Evolutionary conservation across 208 protist genomes (phyloP).

Genomic region (Leishmania amazonensis): DNA sequence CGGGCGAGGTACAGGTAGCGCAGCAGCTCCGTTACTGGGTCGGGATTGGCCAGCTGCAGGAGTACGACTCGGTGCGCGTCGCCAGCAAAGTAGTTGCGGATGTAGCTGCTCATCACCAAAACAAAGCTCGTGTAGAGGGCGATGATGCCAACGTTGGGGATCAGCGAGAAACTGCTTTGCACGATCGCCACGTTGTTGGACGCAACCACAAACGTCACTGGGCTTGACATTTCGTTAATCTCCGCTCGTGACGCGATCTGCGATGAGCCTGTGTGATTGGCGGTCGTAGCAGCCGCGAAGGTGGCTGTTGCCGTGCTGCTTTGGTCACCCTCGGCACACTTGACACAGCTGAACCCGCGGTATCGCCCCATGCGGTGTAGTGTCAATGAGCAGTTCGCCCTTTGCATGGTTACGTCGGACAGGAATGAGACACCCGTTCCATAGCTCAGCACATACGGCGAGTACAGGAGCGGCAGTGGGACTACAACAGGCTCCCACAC

Average conservation of each 20-base stretch:
- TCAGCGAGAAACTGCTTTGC: conserved; percentile 43
- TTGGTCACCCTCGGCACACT: conserved; percentile 8
- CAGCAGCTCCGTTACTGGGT: conserved; percentile 54
- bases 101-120: conserved; percentile 56
- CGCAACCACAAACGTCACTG: conserved; percentile 33
- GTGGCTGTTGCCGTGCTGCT: not conserved
- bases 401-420: not conserved
- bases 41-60: conserved; percentile 56
- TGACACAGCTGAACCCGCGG: conserved; percentile 18
- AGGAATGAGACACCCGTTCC: conserved; percentile 4
- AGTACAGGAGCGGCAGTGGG: conserved; percentile 19
- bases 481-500: not conserved
- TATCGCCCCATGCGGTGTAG: conserved; percentile 22
- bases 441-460: conserved; percentile 26
- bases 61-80: conserved; percentile 52
- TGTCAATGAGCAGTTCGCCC: conserved; percentile 17
- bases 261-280: not conserved
- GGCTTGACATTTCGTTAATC: not conserved
- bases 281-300: not conserved
- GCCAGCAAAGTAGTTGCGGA: conserved; percentile 56
- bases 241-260: not conserved
- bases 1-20: conserved; percentile 61
- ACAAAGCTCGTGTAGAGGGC: conserved; percentile 85
- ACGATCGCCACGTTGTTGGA: conserved; percentile 44
- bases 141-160: conserved; percentile 67